These are phyloP conservation scores for Dothideomycetes sp. DNA, from an alignment of 2,329 filamentous ascomycete species.

Conservation along the genomic window DNA sequence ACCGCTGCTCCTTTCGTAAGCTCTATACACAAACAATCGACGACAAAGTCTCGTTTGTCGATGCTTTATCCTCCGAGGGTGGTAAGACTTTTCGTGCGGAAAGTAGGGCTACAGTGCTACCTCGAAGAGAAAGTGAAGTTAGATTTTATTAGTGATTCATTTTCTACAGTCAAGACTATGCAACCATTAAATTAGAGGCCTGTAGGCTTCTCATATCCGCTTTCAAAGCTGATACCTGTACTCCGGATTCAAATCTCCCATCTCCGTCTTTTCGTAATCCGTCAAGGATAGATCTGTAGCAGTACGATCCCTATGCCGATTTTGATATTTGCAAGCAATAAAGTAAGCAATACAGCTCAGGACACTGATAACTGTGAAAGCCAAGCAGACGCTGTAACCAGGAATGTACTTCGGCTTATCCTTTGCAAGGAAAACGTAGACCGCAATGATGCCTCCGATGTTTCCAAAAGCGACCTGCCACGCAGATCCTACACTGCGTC, in stretches of 20 bases:
- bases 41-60: too few relatives aligned
- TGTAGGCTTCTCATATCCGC: too few relatives aligned
- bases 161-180: too few relatives aligned
- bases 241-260: constrained; percentile 51
- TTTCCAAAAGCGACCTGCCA: constrained; percentile 44
- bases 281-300: constrained; percentile 42
- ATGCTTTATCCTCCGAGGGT: too few relatives aligned
- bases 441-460: constrained; percentile 43
- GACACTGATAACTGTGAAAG: constrained; percentile 61
- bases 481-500: constrained; percentile 39
- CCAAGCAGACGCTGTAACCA: constrained; percentile 70
- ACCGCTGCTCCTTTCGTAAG: too few relatives aligned
- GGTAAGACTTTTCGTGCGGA: too few relatives aligned
- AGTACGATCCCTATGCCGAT: constrained; percentile 47
- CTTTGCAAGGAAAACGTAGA: constrained; percentile 39
- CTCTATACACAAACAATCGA: too few relatives aligned
- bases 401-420: constrained; percentile 61
- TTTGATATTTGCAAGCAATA: constrained; percentile 49
- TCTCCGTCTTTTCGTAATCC: constrained; percentile 52
- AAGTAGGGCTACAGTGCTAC: too few relatives aligned
- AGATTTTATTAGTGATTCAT: too few relatives aligned
- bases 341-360: constrained; percentile 54
- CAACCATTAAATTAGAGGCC: too few relatives aligned
- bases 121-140: too few relatives aligned
- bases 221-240: constrained; percentile 55